phyloP scores from a whole-genome alignment of 345 rosid genomes.

The Gossypium turneri region DNA sequence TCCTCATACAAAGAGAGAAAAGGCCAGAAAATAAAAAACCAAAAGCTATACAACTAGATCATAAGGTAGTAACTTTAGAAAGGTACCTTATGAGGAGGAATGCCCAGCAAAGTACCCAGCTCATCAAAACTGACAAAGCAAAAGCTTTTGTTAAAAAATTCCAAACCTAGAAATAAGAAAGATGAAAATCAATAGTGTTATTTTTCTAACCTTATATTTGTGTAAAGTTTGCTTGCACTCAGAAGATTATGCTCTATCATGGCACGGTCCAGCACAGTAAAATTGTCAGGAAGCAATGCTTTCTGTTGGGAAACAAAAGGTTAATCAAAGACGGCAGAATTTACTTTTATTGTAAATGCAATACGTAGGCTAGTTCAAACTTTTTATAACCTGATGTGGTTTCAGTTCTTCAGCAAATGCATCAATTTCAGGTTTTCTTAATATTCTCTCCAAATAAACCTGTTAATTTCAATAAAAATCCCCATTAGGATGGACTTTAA shows the following conservation, averaged over 20 bases:
- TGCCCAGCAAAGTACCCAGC: constrained; percentile 92
- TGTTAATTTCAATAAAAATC: constrained; percentile 28
- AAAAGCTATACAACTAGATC: not conserved
- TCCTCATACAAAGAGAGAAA: not conserved
- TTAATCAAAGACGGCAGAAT: not conserved
- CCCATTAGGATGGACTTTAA: not conserved
- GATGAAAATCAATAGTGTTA: not conserved
- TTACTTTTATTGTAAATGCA: constrained; percentile 1
- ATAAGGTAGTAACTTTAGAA: not conserved
- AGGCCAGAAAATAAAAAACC: not conserved
- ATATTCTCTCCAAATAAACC: constrained; percentile 95
- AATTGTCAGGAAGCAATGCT: constrained; percentile 88
- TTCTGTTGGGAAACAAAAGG: constrained; percentile 50
- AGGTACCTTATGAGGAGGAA: constrained; percentile 78
- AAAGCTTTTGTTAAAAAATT: not conserved
- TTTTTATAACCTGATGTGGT: constrained; percentile 77
- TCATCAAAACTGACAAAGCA: constrained; percentile 67
- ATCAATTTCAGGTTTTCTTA: constrained; percentile 90
- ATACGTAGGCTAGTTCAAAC: not conserved
- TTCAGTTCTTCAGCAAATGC: constrained; percentile 90
- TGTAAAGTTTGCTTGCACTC: constrained; percentile 96
- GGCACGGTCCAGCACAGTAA: constrained; percentile 93
- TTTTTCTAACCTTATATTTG: constrained; percentile 69
- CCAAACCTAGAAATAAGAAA: not conserved
- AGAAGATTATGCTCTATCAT: constrained; percentile 98